Conservation (phyloP, 768 basidiomycete genomes). For the Boletellus sp. region DNA sequence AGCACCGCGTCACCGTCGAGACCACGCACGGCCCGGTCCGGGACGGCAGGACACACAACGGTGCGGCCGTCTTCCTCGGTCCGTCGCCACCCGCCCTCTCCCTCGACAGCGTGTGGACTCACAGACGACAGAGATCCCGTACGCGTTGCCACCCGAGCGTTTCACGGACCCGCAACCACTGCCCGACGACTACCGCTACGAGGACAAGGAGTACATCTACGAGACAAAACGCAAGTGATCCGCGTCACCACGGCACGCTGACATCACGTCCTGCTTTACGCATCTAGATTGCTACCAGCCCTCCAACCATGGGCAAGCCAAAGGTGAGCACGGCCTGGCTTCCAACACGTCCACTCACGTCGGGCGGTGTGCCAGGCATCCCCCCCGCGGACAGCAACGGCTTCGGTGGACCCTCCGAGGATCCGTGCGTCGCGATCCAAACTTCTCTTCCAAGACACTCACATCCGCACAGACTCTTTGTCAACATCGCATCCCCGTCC, state of each 20-base stretch:
- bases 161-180: conserved; percentile 62
- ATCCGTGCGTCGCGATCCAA: conserved; percentile 44
- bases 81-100: conserved; percentile 3
- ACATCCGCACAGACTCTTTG: conserved; percentile 45
- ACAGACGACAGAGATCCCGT: conserved; percentile 57
- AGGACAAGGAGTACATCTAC: conserved; percentile 54
- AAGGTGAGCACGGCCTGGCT: too few species aligned
- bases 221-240: conserved; percentile 52
- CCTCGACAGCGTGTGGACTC: too few species aligned
- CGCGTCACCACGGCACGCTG: not conserved
- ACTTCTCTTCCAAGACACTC: not conserved
- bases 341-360: too few species aligned
- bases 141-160: conserved; percentile 59
- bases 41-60: conserved; percentile 59
- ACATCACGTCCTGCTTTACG: not conserved
- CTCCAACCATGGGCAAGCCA: conserved; percentile 59
- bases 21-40: conserved; percentile 55
- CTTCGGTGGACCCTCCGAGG: conserved; percentile 63
- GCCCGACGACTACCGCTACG: conserved; percentile 52
- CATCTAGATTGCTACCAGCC: conserved; percentile 66
- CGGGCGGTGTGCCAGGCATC: conserved; percentile 32
- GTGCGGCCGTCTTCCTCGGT: conserved; percentile 65
- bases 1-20: conserved; percentile 44
- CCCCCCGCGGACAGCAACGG: conserved; percentile 61
- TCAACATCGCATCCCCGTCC: conserved; percentile 61